A percentile compares a stretch with the other conserved stretches of the same genome.
phyloP scores from a whole-genome alignment of 306 rosid species.

The Betula pendula region DNA sequence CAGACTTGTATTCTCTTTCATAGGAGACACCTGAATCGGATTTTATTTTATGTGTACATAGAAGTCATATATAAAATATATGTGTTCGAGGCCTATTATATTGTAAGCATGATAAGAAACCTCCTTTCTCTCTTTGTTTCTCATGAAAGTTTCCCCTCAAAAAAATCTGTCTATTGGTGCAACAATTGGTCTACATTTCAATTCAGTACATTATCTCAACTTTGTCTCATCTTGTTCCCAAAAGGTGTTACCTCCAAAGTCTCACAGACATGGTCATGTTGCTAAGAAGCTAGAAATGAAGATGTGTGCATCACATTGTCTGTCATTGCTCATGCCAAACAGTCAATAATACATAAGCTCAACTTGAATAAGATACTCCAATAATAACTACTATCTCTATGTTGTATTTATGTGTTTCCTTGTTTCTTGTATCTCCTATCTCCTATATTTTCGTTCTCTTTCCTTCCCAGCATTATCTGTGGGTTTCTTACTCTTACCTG shows the following conservation, averaged over 20 bases:
- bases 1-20: constrained; percentile 13
- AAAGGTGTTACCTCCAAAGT: background rate
- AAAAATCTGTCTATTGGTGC: constrained; percentile 5
- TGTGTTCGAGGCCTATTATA: background rate
- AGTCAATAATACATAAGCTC: background rate
- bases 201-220: background rate
- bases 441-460: background rate
- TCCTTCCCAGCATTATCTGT: constrained; percentile 11
- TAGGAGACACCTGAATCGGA: constrained; percentile 6
- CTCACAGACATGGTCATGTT: background rate
- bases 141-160: background rate
- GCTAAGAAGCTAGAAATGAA: constrained; percentile 22
- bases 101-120: background rate
- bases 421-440: background rate
- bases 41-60: background rate
- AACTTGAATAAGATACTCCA: constrained; percentile 11
- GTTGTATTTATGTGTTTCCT: constrained; percentile 6
- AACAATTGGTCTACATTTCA: background rate
- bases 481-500: constrained; percentile 16
- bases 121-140: background rate
- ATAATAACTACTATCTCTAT: constrained; percentile 18
- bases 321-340: background rate
- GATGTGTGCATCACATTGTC: constrained; percentile 15
- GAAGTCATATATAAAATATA: background rate
- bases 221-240: constrained; percentile 2